Percentiles rank a stretch among this genome's conserved stretches.
These are phyloP conservation scores for Abortiporus biennis DNA, from an alignment of 1,284 basidiomycete genomes.

Conservation along the genomic window DNA sequence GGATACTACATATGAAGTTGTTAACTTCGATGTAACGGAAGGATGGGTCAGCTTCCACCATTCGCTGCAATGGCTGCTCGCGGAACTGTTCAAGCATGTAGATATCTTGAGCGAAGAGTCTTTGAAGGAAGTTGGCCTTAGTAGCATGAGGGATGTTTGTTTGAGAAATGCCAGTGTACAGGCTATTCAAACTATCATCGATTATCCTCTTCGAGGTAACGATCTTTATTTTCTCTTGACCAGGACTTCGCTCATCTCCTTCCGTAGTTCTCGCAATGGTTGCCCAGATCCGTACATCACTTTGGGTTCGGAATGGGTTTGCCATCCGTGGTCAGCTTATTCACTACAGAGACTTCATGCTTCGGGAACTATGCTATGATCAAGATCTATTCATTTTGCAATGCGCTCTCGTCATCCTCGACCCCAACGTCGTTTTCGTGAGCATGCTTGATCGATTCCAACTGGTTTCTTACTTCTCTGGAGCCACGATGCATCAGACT, in stretches of 20 bases:
- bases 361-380: constrained; percentile 95
- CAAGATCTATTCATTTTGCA: constrained; percentile 95
- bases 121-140: constrained; percentile 45
- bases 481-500: constrained; percentile 45
- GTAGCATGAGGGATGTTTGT: constrained; percentile 56
- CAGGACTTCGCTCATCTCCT: constrained; percentile 5
- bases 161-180: constrained; percentile 53
- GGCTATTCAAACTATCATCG: constrained; percentile 67
- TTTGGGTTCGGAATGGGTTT: constrained; percentile 98
- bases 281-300: constrained; percentile 90
- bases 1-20: constrained; percentile 49
- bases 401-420: constrained; percentile 73
- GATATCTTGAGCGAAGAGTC: constrained; percentile 53
- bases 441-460: constrained; percentile 90
- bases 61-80: constrained; percentile 87
- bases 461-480: constrained; percentile 75
- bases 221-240: constrained; percentile 7
- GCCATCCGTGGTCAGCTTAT: constrained; percentile 93
- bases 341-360: constrained; percentile 94
- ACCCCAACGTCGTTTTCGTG: constrained; percentile 78
- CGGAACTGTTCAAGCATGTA: constrained; percentile 85
- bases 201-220: constrained; percentile 83
- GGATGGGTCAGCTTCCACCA: constrained; percentile 93
- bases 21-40: constrained; percentile 77
- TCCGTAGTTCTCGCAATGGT: constrained; percentile 76